Evolutionary conservation across 108 stramenopile species (phyloP), one percentile per base, ranked within the genome.

Genomic region (Cyclotella sp.): DNA sequence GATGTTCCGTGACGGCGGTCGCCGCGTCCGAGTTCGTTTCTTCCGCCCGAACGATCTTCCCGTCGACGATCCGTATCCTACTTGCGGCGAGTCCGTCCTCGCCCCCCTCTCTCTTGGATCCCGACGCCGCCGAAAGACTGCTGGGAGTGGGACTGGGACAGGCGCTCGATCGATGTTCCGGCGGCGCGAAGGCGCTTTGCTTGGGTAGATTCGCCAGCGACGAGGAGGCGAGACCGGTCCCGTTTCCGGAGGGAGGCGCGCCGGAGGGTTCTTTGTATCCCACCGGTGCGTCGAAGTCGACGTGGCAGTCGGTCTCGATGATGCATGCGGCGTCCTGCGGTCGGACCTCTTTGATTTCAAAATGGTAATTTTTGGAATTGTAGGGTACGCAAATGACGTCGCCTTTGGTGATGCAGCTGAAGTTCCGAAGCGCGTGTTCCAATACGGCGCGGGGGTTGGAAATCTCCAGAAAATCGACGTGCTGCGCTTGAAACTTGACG

Each of bases 391-490:
- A 95, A 77, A 99, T 98, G 52, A 93, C 85, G 82, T 98, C 98
- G 0, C 97, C 98, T 70, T 95, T 92, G 74, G 99, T 99, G 49
- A 99, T 95, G 84, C 99, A 99, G 22, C 90, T 89, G 81, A 94
- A 99, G 73, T 96, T 95, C 15, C 98, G 87, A 8, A 99, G 81
- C 9, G 97, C 93, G 70, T 93, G 91, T 84, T 99, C 98, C 68
- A 99, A 79, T 24, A 99, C 98, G 24, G 98, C 99, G 11, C 97
- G 90, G 21, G 99, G 99, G 81, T 99, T 98, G 73, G 95, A 89
- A 76, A 99, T 98, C 63, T 99, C 98, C 66, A 99, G 80, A 83
- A 99, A 99, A 78, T 99, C 99, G n/a, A 97, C 96, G 55, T 93
- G 92, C 81, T 98, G 99, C 30, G 99, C 97, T 80, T 97, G 96